Evolutionary conservation across 768 basidiomycete genomes (phyloP), one percentile per base, ranked within the genome.

Genomic region (Daedaleopsis nitida): DNA sequence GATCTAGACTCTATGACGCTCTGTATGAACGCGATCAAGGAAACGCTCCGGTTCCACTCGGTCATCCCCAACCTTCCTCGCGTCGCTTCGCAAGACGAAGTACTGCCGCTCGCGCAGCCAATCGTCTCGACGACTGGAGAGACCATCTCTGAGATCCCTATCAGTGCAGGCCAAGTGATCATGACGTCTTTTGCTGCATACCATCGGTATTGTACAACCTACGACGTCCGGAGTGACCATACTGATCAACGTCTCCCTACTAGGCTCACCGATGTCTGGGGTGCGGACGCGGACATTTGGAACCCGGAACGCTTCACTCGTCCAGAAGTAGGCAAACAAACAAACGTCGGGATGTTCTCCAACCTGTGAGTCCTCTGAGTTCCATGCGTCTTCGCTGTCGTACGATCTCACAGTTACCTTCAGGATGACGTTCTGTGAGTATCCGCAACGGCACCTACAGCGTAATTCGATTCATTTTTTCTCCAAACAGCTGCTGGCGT

Each of bases 151-250:
- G 60, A 61, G 52, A 66, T 75, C 43, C 74, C 70, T 1, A 58
- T 75, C 3, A 32, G 27, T 32, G 27, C 27, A 32, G 27, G 27
- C 32, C 55, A 56, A 27, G 66, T 68, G 45, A 72, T 69, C 32
- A 68, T 68, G 49, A 55, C 5, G 57, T 73, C 50, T 66, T 66
- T 49, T 66, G 65, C 2, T 76, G 76, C 58, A 71, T 73, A 53
- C 66, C 74, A 77, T 76, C 21, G 34, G 69, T 68, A 5, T 7
- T 56, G 13, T 24, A 39, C 44, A 42, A 9, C 51, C 35, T n/a
- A 48, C 38, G n/a, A 21, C 37, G 21, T 7, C 23, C 13, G 58
- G 21, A 4, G 16, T 49, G 19, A 14, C 13, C 50, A 14, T 6
- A 35, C 3, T 12, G n/a, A 10, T 52, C 34, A 32, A 32, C 27